These are phyloP conservation scores for Achlya hypogyna DNA, from an alignment of 352 stramenopile species.

Conservation along the genomic window DNA sequence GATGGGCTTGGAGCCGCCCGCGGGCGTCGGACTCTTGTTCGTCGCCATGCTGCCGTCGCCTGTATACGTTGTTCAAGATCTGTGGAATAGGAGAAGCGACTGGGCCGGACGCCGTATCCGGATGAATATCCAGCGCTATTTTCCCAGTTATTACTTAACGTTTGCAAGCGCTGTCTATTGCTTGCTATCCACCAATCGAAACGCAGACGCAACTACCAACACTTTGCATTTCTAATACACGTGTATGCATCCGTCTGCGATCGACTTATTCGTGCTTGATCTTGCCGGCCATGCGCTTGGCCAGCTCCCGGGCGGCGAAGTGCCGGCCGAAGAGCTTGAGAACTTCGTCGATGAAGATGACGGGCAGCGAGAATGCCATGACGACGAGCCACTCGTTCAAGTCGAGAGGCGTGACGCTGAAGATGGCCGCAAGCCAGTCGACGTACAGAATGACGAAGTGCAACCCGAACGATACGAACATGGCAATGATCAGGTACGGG, in stretches of 20 bases:
- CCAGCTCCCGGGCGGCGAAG: conserved; percentile 65
- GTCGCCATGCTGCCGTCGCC: conserved; percentile 3
- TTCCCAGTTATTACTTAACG: too few species aligned
- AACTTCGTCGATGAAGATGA: conserved; percentile 92
- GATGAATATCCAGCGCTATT: not conserved
- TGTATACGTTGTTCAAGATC: not conserved
- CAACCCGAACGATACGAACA: conserved; percentile 88
- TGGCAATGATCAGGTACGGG: conserved; percentile 89
- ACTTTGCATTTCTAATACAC: too few species aligned
- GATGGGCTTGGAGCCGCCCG: conserved; percentile 17
- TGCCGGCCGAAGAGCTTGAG: conserved; percentile 87
- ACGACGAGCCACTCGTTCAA: conserved; percentile 90
- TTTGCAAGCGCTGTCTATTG: not conserved
- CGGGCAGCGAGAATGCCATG: conserved; percentile 85
- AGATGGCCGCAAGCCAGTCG: conserved; percentile 87
- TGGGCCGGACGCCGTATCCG: not conserved
- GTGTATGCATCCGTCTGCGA: too few species aligned
- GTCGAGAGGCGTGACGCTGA: conserved; percentile 88
- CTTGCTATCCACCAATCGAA: too few species aligned
- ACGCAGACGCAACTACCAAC: not conserved
- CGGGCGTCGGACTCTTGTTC: conserved; percentile 4
- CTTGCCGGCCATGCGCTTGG: conserved; percentile 40
- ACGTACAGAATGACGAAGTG: conserved; percentile 94
- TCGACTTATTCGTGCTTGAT: conserved; percentile 15
- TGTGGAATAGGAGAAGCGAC: not conserved